These are phyloP conservation scores for Panaeolus cyanescens DNA, from an alignment of 768 basidiomycete species.

Conservation along the genomic window DNA sequence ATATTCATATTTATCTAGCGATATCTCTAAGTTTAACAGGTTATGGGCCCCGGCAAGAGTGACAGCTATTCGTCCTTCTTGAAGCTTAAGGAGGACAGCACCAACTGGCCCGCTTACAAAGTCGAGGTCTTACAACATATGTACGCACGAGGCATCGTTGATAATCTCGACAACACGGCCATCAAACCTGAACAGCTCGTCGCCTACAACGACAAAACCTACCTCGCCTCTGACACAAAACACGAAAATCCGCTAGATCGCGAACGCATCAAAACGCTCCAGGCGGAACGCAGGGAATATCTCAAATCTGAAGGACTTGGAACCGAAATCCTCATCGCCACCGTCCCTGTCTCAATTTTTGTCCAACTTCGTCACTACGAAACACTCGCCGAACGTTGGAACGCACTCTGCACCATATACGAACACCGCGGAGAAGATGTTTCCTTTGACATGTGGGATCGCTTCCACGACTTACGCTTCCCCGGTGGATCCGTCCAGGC, in stretches of 20 bases:
- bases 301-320: background rate
- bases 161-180: slow-evolving; percentile 22
- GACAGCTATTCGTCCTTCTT: slow-evolving; percentile 14
- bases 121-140: slow-evolving; percentile 21
- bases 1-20: no score
- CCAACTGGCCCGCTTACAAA: slow-evolving; percentile 32
- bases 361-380: background rate
- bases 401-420: background rate
- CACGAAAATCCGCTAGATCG: background rate
- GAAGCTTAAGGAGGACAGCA: slow-evolving; percentile 25
- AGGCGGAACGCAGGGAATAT: background rate
- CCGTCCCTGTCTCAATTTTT: background rate
- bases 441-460: background rate
- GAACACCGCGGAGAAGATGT: background rate
- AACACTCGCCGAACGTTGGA: background rate
- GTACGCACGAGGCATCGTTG: slow-evolving; percentile 22
- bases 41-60: slow-evolving; percentile 27
- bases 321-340: background rate
- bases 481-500: background rate
- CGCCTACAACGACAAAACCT: background rate
- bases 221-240: background rate
- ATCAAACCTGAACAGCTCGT: background rate
- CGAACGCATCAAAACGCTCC: background rate
- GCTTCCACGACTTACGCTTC: background rate
- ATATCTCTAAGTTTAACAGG: slow-evolving; percentile 23